Conservation (phyloP, 1,284 basidiomycete genomes). For the Meira miltonrushii region DNA sequence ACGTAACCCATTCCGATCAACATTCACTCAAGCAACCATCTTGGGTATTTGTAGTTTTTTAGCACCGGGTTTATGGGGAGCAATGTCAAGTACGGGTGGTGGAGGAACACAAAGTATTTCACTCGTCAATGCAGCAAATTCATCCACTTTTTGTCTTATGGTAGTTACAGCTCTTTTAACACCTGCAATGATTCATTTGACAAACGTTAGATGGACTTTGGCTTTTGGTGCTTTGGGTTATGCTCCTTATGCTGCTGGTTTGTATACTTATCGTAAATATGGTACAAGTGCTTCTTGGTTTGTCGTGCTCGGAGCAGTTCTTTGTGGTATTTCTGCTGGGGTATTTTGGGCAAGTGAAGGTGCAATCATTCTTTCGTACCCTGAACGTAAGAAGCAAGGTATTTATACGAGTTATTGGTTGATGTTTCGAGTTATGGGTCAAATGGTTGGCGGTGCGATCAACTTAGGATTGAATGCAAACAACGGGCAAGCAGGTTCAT, state of each 20-base stretch:
- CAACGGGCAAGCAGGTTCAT: slow-evolving; percentile 37
- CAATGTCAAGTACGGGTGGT: slow-evolving; percentile 47
- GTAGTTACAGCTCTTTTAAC: slow-evolving; percentile 46
- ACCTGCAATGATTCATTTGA: slow-evolving; percentile 30
- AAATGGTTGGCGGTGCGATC: slow-evolving; percentile 51
- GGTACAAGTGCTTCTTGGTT: slow-evolving; percentile 41
- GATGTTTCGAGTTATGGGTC: slow-evolving; percentile 44
- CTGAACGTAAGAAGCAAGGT: slow-evolving; percentile 45
- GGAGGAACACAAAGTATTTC: slow-evolving; percentile 33
- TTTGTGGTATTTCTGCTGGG: slow-evolving; percentile 53
- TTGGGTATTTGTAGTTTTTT: slow-evolving; percentile 52
- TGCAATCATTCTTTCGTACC: slow-evolving; percentile 29
- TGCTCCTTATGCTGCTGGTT: slow-evolving; percentile 49
- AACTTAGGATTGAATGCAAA: slow-evolving; percentile 52
- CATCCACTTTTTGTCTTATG: slow-evolving; percentile 52
- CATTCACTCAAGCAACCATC: slow-evolving; percentile 45
- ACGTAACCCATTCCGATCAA: slow-evolving; percentile 22
- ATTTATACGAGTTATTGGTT: slow-evolving; percentile 52
- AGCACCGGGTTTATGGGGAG: slow-evolving; percentile 51
- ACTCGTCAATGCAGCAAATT: slow-evolving; percentile 53
- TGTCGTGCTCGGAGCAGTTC: slow-evolving; percentile 51
- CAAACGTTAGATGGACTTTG: slow-evolving; percentile 44
- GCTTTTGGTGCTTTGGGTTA: slow-evolving; percentile 48
- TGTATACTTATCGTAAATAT: slow-evolving; percentile 43
- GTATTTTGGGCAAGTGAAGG: slow-evolving; percentile 50